These are phyloP conservation scores for Spiraea crenata DNA, from an alignment of 331 rosid genomes.

Conservation along the genomic window DNA sequence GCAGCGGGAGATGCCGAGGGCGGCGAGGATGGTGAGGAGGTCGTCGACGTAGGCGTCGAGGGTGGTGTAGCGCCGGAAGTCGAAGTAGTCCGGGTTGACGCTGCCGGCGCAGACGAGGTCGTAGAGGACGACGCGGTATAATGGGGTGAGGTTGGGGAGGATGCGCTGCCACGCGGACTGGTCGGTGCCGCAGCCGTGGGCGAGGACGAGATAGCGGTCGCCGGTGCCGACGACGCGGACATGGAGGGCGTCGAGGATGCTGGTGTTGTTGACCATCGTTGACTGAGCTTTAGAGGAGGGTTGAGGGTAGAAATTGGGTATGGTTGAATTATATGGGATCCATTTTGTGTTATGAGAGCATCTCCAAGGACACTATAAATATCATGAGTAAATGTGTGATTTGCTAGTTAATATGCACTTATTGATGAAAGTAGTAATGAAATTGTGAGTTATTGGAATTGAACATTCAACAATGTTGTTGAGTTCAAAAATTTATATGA, in stretches of 20 bases:
- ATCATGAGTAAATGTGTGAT: too few species aligned
- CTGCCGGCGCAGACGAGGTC: conserved; percentile 99
- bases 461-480: too few species aligned
- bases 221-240: conserved; percentile 94
- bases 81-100: conserved; percentile 92
- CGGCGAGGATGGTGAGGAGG: conserved; percentile 66
- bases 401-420: too few species aligned
- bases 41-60: conserved; percentile 95
- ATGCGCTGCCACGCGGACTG: conserved; percentile 93
- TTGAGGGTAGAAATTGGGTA: too few species aligned
- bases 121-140: conserved; percentile 71
- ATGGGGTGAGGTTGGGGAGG: conserved; percentile 63
- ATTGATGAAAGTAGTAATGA: too few species aligned
- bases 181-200: conserved; percentile 95
- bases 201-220: conserved; percentile 55
- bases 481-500: too few species aligned
- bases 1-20: conserved; percentile 60
- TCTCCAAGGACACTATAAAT: too few species aligned
- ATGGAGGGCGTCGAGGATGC: conserved; percentile 64
- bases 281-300: neutral
- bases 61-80: conserved; percentile 75
- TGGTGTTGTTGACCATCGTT: conserved; percentile 25
- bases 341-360: too few species aligned
- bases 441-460: too few species aligned
- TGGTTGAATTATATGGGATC: too few species aligned